Evolutionary conservation across 164 flowering plant species (phyloP), one percentile per base, ranked within the genome.

Genomic region (Sedum album): DNA sequence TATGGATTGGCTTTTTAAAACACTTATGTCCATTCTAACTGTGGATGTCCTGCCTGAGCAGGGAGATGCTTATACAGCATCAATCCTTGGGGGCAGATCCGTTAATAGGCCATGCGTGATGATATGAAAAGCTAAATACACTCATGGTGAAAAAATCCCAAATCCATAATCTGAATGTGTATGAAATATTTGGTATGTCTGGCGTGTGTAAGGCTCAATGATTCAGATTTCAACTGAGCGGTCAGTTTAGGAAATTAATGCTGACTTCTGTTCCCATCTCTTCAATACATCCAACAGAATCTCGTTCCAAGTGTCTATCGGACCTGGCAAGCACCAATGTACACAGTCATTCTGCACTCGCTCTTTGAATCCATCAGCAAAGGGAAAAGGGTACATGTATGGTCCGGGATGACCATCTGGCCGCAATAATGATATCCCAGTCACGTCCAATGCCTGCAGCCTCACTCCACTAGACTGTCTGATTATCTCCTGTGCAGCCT

Each of bases 361-460:
- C 17, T 93, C 93, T 23, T 28, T 28, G 41, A 77, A 75, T 9
- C 93, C 95, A 65, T 88, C 73, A 1, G 89, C 90, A 68, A 88
- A 89, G 0, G 97, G 99, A 68, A 76, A 73, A 6, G 89, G 84
- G 66, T 90, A 20, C 97, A 91, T 87, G 68, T 91, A 94, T 10
- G 97, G 97, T 2, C 99, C 99, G 0, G 99, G 99, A 63, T 94
- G 99, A 6, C 90, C 97, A 61, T 94, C 99, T 0, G 97, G 93
- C 70, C 99, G 84, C 86, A 94, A 67, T 53, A 82, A 31, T 0
- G 97, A 73, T 51, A 94, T 67, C 57, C 74, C 76, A 18, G 93
- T 86, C 35, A 91, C 85, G 71, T 94, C 99, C 78, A 94, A 63
- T 8, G 82, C 84, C 73, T 85, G 81, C 2, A 88, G 5, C 44